phyloP scores from a whole-genome alignment of 176 grass and related monocot genomes.

The Oropetium thomaeum region DNA sequence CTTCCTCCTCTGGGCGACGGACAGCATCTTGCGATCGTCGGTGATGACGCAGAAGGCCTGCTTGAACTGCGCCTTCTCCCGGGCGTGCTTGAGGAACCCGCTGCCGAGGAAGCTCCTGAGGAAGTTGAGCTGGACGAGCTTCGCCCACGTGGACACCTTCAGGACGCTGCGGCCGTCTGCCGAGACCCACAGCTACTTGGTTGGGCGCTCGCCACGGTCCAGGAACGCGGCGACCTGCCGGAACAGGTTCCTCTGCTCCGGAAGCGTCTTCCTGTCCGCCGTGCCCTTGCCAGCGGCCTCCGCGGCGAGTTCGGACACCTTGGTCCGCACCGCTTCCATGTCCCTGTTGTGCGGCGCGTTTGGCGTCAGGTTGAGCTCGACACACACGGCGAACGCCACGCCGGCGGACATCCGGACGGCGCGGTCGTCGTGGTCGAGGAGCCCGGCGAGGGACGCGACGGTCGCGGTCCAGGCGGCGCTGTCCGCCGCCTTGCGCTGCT shows the following conservation, averaged over 20 bases:
- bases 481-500: not conserved
- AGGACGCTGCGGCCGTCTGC: no score
- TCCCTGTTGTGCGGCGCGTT: conserved; percentile 6
- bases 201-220: not conserved
- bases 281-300: not conserved
- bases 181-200: not conserved
- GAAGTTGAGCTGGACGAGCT: conserved; percentile 31
- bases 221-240: conserved; percentile 6
- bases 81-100: conserved; percentile 23
- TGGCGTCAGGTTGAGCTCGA: conserved; percentile 19
- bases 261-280: not conserved
- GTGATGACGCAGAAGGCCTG: not conserved
- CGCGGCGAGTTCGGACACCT: not conserved
- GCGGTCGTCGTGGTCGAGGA: not conserved
- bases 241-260: conserved; percentile 22
- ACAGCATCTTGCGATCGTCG: not conserved
- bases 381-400: conserved; percentile 22
- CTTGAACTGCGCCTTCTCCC: not conserved
- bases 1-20: not conserved
- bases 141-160: conserved; percentile 18
- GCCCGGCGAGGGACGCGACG: not conserved
- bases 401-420: conserved; percentile 20
- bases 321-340: not conserved
- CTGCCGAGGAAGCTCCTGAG: conserved; percentile 18
- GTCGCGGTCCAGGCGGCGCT: not conserved